Percentiles rank a stretch among this genome's conserved stretches.
phyloP scores from a whole-genome alignment of 192 early-diverging fungal species.

The Coemansia sp. region DNA sequence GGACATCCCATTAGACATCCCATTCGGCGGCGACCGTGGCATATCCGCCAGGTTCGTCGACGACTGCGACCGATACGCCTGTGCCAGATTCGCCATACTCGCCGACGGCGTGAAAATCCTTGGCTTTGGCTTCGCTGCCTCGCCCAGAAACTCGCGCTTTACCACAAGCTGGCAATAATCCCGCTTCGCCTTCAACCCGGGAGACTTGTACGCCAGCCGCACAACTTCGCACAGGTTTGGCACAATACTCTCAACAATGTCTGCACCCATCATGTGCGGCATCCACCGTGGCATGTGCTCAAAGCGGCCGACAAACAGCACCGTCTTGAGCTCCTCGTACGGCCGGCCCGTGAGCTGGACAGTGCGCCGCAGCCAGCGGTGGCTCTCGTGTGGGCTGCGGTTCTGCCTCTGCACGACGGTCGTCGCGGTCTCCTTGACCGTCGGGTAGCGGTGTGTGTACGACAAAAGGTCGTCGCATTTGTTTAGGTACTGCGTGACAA shows the following conservation, averaged over 20 bases:
- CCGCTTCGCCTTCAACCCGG: constrained; percentile 27
- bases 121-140: constrained; percentile 17
- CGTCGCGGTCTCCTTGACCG: constrained; percentile 6
- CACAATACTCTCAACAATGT: constrained; percentile 26
- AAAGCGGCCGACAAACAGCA: constrained; percentile 18
- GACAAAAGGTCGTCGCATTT: constrained; percentile 50
- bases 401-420: constrained; percentile 42
- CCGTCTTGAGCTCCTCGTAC: constrained; percentile 30
- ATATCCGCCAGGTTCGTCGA: constrained; percentile 1
- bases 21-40: not conserved
- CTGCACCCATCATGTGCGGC: constrained; percentile 15
- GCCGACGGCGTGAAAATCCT: constrained; percentile 42
- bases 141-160: constrained; percentile 39
- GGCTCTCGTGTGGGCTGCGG: constrained; percentile 41
- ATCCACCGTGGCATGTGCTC: constrained; percentile 29
- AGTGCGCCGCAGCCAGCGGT: constrained; percentile 46
- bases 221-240: constrained; percentile 32
- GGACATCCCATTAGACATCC: no score
- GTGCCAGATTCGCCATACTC: constrained; percentile 39
- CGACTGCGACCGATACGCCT: constrained; percentile 25
- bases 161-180: constrained; percentile 48
- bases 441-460: constrained; percentile 40
- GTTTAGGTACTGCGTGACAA: constrained; percentile 45
- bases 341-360: not conserved
- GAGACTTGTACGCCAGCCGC: constrained; percentile 17